Conservation (phyloP, 306 rosid species). For the Ammopiptanthus mongolicus region DNA sequence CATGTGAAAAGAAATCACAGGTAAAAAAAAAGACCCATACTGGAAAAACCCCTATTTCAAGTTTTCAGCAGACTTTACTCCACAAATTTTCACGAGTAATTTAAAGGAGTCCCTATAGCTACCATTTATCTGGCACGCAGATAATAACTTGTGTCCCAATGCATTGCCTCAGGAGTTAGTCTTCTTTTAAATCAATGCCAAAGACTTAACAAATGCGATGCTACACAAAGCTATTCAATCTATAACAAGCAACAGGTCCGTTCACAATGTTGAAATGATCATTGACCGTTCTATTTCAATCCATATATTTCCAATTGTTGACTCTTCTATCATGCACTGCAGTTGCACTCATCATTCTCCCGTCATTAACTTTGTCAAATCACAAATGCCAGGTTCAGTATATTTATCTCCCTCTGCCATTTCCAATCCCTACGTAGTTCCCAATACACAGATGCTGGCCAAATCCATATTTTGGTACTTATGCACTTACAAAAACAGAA, state of each 20-base stretch:
- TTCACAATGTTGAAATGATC: background rate
- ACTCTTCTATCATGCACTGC: background rate
- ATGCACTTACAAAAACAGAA: background rate
- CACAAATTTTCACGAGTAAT: background rate
- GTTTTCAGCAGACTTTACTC: background rate
- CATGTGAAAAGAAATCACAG: background rate
- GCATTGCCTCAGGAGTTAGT: background rate
- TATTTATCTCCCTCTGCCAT: background rate
- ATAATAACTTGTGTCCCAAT: background rate
- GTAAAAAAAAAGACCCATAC: background rate
- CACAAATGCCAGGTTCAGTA: background rate
- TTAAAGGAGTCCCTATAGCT: background rate
- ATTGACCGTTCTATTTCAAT: background rate
- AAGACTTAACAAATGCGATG: background rate
- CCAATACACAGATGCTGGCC: background rate
- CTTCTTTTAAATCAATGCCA: background rate
- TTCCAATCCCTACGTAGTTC: background rate
- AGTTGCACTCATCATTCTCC: background rate
- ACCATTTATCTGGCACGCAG: background rate
- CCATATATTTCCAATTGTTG: background rate
- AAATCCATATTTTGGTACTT: background rate
- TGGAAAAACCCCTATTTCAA: background rate
- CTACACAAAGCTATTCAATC: background rate
- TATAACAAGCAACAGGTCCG: background rate
- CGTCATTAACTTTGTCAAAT: background rate